Evolutionary conservation across 2,329 filamentous ascomycete genomes (phyloP), one percentile per base, ranked within the genome.

Genomic region (Berkeleyomyces basicola): DNA sequence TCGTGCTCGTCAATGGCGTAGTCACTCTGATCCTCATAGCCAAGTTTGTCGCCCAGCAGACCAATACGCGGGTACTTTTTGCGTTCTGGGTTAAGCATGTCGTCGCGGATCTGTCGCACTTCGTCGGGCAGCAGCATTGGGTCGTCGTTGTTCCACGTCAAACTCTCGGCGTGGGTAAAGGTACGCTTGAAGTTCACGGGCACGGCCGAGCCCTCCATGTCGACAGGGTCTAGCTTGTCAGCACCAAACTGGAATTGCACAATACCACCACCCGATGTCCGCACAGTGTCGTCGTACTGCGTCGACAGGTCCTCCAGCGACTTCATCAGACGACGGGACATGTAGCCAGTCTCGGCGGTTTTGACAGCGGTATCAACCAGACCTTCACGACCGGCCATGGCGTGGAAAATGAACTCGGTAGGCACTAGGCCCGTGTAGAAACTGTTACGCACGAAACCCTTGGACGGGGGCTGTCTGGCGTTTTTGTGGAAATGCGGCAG

Each of bases 331-430:
- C 93, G 85, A 75, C 93, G 86, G 66, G 92, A 97, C 93, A 99
- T 99, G 75, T 99, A 99, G 67, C 93, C 93, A 9, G 93, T 99
- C 74, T 99, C 93, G 61, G 93, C 93, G 61, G 93, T 99, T 77
- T 99, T 99, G 76, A 97, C 93, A 65, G 93, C 93, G 1, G 93
- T 99, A 81, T 99, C 93, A 70, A 99, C 91, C 67, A 99, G 77
- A 83, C 93, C 93, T 82, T 97, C 93, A 83, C 93, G 88, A 69
- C 93, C 93, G 69, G 90, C 96, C 76, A 97, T 96, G 67, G 93
- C 93, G 81, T 99, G 93, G 75, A 99, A 97, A 63, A 97, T 82
- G 73, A 99, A 97, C 70, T 99, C 93, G 0, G 88, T 90, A 1
- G 93, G 92, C 1, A 86, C 81, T 0, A 99, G 78, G 1, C 93